Evolutionary conservation across 768 basidiomycete species (phyloP), one percentile per base, ranked within the genome.

Genomic region (Boletus pseudopeckii): DNA sequence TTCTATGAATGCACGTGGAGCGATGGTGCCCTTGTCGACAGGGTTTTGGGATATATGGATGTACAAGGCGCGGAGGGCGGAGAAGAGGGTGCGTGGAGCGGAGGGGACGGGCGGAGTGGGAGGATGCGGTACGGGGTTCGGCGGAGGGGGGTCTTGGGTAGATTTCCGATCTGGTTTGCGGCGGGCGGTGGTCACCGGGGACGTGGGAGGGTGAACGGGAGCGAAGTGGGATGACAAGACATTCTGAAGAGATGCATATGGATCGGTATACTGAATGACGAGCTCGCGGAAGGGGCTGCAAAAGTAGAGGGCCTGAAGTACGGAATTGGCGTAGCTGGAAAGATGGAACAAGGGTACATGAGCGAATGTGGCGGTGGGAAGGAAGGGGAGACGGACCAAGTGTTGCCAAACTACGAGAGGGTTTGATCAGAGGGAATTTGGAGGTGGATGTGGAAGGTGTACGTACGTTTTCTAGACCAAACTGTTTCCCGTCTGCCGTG

Each of bases 381-480:
- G 18, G 36, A 36, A 41, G 26, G 44, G 8, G 48, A 45, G 45
- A 56, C 79, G 63, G 59, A 93, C 93, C 95, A 98, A 44, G 92
- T 98, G 70, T 98, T 98, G 38, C 93, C 94, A 75, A 96, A 97
- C 92, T 96, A 59, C 18, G 48, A 18, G 38, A 26, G 44, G n/a
- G 46, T 9, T 22, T 26, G 56, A 48, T 61, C 39, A 64, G 50
- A 38, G 24, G 49, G 37, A 49, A 53, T 10, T 3, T 10, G 30
- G 7, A 20, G 43, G 30, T 47, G 6, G 28, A 55, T 14, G 48
- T 43, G 43, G n/a, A 49, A 26, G 45, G 38, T 42, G 20, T 18
- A 82, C 93, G 65, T 70, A 95, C 93, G 71, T 98, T 98, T 78
- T 97, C 96, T 49, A 97, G 77, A n/a, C 96, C 96, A 77, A 95